Evolutionary conservation across 495 filamentous ascomycete species (phyloP).

Genomic region (Chaetomidium leptoderma): DNA sequence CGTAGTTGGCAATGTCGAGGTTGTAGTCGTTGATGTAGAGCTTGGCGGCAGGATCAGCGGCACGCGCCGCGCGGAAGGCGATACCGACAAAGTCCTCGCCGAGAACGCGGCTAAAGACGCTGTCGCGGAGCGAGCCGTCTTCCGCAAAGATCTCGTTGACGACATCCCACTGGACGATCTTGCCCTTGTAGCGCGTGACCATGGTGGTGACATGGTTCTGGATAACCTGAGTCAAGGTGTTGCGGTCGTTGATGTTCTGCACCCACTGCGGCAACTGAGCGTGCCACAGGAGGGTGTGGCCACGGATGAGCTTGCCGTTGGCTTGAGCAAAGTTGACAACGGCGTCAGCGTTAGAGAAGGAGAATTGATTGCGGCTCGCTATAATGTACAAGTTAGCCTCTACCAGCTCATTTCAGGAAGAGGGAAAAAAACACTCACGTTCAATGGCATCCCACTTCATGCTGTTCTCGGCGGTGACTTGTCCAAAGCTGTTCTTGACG

Average conservation of each 20-base stretch:
- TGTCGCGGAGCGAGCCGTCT: constrained; percentile 50
- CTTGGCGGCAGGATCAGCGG: constrained; percentile 53
- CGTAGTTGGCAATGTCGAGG: constrained; percentile 42
- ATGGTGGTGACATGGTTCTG: constrained; percentile 56
- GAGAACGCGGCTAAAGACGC: constrained; percentile 56
- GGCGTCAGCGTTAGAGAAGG: constrained; percentile 47
- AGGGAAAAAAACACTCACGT: constrained; percentile 1
- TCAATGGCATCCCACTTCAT: constrained; percentile 54
- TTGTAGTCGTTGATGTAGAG: constrained; percentile 70
- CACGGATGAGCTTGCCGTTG: constrained; percentile 55
- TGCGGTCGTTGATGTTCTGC: constrained; percentile 46
- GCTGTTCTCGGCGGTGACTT: constrained; percentile 60
- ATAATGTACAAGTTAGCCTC: constrained; percentile 33
- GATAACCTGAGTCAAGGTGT: constrained; percentile 50
- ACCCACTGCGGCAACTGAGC: constrained; percentile 61
- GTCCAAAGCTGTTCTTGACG: constrained; percentile 55
- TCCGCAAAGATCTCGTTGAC: constrained; percentile 65
- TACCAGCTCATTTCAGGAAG: neutral
- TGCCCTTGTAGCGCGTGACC: constrained; percentile 55
- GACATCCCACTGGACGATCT: constrained; percentile 60
- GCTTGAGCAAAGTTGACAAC: constrained; percentile 55
- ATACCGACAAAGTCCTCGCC: constrained; percentile 55
- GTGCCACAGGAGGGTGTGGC: constrained; percentile 61
- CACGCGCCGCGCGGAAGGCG: constrained; percentile 57
- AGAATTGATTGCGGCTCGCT: constrained; percentile 45